Evolutionary conservation across 371 early-diverging fungal genomes (phyloP).

Genomic region (Coemansia sp.): DNA sequence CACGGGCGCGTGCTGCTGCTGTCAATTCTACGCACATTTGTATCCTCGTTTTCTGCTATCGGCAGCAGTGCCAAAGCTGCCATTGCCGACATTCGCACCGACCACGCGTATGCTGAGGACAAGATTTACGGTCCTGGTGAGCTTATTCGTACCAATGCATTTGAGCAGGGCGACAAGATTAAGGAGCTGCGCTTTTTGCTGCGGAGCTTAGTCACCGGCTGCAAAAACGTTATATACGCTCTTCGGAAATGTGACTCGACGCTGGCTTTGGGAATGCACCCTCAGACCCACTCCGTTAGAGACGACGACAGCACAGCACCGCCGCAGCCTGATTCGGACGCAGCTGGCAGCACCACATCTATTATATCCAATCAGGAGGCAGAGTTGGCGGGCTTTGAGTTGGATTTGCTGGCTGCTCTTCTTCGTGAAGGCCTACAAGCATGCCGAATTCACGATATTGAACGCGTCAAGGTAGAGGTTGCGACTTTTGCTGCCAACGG

Average conservation of each 20-base stretch:
- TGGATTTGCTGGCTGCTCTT: constrained; percentile 56
- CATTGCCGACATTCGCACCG: constrained; percentile 27
- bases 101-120: constrained; percentile 30
- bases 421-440: constrained; percentile 85
- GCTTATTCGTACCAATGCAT: constrained; percentile 47
- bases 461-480: constrained; percentile 56
- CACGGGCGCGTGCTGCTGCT: constrained; percentile 79
- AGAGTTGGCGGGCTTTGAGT: constrained; percentile 59
- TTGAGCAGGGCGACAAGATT: constrained; percentile 47
- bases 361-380: constrained; percentile 56
- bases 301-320: neutral
- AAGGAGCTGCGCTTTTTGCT: constrained; percentile 73
- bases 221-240: constrained; percentile 78
- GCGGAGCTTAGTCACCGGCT: constrained; percentile 80
- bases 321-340: constrained; percentile 17
- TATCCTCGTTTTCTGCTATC: constrained; percentile 44
- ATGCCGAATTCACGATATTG: constrained; percentile 76
- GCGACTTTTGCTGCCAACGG: constrained; percentile 16
- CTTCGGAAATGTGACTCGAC: constrained; percentile 74
- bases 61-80: constrained; percentile 30
- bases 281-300: neutral
- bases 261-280: constrained; percentile 53
- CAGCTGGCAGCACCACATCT: constrained; percentile 50
- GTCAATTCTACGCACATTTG: constrained; percentile 63
- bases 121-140: constrained; percentile 37